Evolutionary conservation across 805 yeast species (phyloP).

Genomic region (Nakazawaea anatomiae): DNA sequence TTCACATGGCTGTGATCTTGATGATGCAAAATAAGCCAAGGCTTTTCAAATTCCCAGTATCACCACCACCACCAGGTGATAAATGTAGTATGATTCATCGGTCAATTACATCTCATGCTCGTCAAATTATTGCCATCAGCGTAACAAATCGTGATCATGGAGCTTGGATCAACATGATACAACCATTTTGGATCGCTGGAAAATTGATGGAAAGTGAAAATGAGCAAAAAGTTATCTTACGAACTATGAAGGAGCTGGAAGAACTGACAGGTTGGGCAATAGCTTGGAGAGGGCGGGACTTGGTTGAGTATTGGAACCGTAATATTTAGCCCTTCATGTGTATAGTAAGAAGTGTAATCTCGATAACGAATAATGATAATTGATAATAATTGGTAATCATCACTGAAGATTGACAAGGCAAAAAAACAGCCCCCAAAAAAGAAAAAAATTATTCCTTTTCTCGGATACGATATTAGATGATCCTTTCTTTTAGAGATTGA

Average conservation of each 20-base stretch:
- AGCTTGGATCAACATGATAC: constrained; percentile 19
- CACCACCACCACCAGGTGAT: not conserved
- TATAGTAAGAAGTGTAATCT: too few relatives aligned
- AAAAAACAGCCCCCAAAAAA: constrained; percentile 1
- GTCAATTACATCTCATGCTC: constrained; percentile 23
- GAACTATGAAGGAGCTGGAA: constrained; percentile 19
- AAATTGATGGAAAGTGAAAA: constrained; percentile 16
- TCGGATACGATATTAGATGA: not conserved
- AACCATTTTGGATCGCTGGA: constrained; percentile 22
- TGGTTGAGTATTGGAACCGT: constrained; percentile 20
- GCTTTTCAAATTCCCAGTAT: constrained; percentile 19
- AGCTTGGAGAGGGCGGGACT: constrained; percentile 19
- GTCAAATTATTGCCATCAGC: constrained; percentile 29
- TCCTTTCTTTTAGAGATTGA: not conserved
- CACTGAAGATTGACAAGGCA: too few relatives aligned
- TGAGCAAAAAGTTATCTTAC: constrained; percentile 18
- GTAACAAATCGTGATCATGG: constrained; percentile 24
- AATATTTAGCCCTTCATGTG: not conserved
- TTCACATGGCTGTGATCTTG: constrained; percentile 32
- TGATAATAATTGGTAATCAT: too few relatives aligned
- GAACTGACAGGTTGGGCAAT: constrained; percentile 22
- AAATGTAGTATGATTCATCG: constrained; percentile 5
- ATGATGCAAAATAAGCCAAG: constrained; percentile 35
- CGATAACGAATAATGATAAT: too few relatives aligned
- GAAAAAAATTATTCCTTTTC: too few relatives aligned